phyloP scores from a whole-genome alignment of 768 basidiomycete species.

The Exidia glandulosa region DNA sequence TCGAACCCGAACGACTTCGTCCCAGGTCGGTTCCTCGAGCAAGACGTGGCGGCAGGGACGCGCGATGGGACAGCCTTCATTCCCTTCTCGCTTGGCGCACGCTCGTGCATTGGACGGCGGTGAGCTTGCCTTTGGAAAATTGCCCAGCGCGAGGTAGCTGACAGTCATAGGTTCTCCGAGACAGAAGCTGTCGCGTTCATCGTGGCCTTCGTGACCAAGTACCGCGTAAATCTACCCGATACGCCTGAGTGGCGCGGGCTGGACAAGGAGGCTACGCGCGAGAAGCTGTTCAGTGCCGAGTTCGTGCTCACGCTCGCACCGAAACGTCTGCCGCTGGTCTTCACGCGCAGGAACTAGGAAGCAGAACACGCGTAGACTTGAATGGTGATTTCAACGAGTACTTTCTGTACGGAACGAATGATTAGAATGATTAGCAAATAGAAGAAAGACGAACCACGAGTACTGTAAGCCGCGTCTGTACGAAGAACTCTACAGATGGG shows the following conservation, averaged over 20 bases:
- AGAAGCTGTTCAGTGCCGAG: not conserved
- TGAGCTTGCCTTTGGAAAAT: not conserved
- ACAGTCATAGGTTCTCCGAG: slow-evolving; percentile 1
- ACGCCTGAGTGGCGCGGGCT: not conserved
- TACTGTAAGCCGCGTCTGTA: too few relatives aligned
- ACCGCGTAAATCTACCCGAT: not conserved
- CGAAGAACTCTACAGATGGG: too few relatives aligned
- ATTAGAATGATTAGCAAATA: too few relatives aligned
- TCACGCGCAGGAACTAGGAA: too few relatives aligned
- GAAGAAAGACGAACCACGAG: too few relatives aligned
- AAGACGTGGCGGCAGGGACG: slow-evolving; percentile 1
- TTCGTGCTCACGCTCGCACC: not conserved
- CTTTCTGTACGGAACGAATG: too few relatives aligned
- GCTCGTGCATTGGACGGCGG: slow-evolving; percentile 2
- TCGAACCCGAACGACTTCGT: not conserved
- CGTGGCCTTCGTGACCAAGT: not conserved
- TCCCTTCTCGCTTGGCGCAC: slow-evolving; percentile 2
- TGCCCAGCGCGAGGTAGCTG: not conserved
- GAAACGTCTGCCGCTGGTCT: too few relatives aligned
- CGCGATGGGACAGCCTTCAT: slow-evolving; percentile 5
- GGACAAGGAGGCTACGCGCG: not conserved
- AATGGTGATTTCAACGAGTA: too few relatives aligned
- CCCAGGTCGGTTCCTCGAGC: slow-evolving; percentile 1
- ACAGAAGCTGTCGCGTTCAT: slow-evolving; percentile 1
- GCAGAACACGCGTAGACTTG: too few relatives aligned